Evolutionary conservation across 176 grass and related monocot species (phyloP), one percentile per base, ranked within the genome.

Genomic region (Raddia distichophylla): DNA sequence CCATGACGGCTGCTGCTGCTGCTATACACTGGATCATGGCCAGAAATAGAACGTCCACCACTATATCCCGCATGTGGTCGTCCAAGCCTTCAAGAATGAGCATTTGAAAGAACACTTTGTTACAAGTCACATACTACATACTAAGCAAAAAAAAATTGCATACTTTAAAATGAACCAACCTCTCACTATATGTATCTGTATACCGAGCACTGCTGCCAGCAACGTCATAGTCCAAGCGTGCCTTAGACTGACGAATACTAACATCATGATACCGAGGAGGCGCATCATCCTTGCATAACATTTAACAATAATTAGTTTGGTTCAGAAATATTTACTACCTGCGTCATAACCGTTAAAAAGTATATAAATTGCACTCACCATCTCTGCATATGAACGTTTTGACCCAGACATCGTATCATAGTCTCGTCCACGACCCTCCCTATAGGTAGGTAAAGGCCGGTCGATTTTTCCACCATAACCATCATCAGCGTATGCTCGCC

Each of bases 361-460:
- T 15, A 48, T 71, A 50, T 71, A 56, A 71, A 69, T 14, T 22
- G 27, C 60, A 65, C 84, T 83, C 64, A 93, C 91, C 76, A 97
- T 82, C 62, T 91, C 88, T n/a, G 83, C 48, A 56, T 94, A 97
- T 69, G 89, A 83, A 44, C 96, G 89, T 74, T 93, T 97, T 68
- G 91, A 93, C 83, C 91, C 89, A 87, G 88, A 82, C 35, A 94
- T 77, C 69, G 90, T 85, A 73, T 85, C 87, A 83, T 93, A 89
- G 64, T 93, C 88, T 80, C 85, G 88, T n/a, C 73, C 82, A 74
- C 76, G 88, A 10, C 70, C 84, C 80, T 94, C 95, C 56, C 88
- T 90, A 83, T 94, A 89, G 48, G 73, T 37, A 19, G 84, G 76
- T 34, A 86, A 65, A 87, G 90, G 89, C 2, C 87, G 83, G 43